A percentile compares a stretch with the other conserved stretches of the same genome.
Evolutionary conservation across 805 yeast species (phyloP).

Genomic region (Schwanniomyces vanrijiae): DNA sequence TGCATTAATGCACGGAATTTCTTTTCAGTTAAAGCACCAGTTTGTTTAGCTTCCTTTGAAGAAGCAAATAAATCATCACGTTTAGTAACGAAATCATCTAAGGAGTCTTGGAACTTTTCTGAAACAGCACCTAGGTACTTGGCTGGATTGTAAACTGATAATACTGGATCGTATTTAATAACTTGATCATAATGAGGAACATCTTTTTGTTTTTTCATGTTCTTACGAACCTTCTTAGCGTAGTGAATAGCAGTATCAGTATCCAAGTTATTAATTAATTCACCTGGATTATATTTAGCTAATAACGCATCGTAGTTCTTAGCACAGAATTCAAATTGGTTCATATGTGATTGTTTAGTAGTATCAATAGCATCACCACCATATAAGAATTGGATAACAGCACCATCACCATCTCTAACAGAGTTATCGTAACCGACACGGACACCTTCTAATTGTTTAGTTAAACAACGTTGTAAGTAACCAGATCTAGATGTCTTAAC

Average conservation of each 20-base stretch:
- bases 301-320: slow-evolving; percentile 87
- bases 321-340: slow-evolving; percentile 88
- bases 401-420: slow-evolving; percentile 93
- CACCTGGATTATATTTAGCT: slow-evolving; percentile 83
- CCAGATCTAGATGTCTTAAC: slow-evolving; percentile 98
- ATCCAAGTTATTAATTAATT: slow-evolving; percentile 69
- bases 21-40: slow-evolving; percentile 62
- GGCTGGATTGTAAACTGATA: slow-evolving; percentile 83
- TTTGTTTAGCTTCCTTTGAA: slow-evolving; percentile 45
- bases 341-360: slow-evolving; percentile 90
- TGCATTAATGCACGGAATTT: slow-evolving; percentile 97
- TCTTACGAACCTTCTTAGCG: slow-evolving; percentile 78
- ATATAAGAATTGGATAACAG: slow-evolving; percentile 89
- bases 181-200: slow-evolving; percentile 64
- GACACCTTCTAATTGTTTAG: slow-evolving; percentile 97
- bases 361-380: slow-evolving; percentile 98
- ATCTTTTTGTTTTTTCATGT: slow-evolving; percentile 59
- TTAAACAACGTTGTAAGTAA: slow-evolving; percentile 95
- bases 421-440: slow-evolving; percentile 92
- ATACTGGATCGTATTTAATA: slow-evolving; percentile 80
- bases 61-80: slow-evolving; percentile 58
- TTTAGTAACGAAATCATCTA: slow-evolving; percentile 65
- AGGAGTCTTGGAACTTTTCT: slow-evolving; percentile 78
- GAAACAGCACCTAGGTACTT: slow-evolving; percentile 91
- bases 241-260: slow-evolving; percentile 80